Percentiles rank a stretch among this genome's conserved stretches.
These are phyloP conservation scores for Phytophthora macrochlamydospora DNA, from an alignment of 352 stramenopile species.

Conservation along the genomic window DNA sequence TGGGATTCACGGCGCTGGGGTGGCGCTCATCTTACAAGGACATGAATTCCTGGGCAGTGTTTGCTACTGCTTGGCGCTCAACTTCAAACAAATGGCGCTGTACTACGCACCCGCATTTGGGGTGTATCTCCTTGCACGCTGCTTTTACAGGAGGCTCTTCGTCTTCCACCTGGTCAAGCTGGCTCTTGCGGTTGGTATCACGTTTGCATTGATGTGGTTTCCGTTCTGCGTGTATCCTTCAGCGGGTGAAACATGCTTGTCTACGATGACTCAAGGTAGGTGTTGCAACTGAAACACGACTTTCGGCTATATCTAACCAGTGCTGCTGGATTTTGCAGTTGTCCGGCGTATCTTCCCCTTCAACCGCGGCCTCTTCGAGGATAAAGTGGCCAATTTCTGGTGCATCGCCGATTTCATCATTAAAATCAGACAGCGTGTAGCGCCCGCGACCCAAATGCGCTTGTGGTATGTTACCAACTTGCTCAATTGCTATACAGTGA, in stretches of 20 bases:
- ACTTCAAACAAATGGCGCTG: slow-evolving; percentile 99
- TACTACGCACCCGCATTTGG: slow-evolving; percentile 97
- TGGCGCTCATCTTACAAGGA: slow-evolving; percentile 71
- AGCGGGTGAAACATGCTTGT: slow-evolving; percentile 51
- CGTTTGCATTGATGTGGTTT: slow-evolving; percentile 91
- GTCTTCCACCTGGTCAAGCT: slow-evolving; percentile 76
- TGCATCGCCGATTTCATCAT: slow-evolving; percentile 89
- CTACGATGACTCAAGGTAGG: slow-evolving; percentile 70
- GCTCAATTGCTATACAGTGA: neutral
- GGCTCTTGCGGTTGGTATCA: slow-evolving; percentile 85
- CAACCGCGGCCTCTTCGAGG: slow-evolving; percentile 96
- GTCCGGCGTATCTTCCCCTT: slow-evolving; percentile 96
- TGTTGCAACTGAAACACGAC: neutral
- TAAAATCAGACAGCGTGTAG: slow-evolving; percentile 71
- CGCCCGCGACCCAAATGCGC: slow-evolving; percentile 63
- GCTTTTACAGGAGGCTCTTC: slow-evolving; percentile 56
- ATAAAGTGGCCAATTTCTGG: slow-evolving; percentile 98
- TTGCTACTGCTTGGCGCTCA: slow-evolving; percentile 94
- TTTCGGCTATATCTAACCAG: neutral
- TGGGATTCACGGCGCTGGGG: slow-evolving; percentile 89
- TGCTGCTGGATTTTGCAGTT: slow-evolving; percentile 51
- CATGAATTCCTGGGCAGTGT: slow-evolving; percentile 86
- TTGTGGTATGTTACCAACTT: slow-evolving; percentile 54
- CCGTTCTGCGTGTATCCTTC: slow-evolving; percentile 85
- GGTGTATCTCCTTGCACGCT: slow-evolving; percentile 92